Percentiles rank a stretch among this genome's conserved stretches.
Conservation (phyloP, 129 eudicot genomes). For the Escallonia rubra region DNA sequence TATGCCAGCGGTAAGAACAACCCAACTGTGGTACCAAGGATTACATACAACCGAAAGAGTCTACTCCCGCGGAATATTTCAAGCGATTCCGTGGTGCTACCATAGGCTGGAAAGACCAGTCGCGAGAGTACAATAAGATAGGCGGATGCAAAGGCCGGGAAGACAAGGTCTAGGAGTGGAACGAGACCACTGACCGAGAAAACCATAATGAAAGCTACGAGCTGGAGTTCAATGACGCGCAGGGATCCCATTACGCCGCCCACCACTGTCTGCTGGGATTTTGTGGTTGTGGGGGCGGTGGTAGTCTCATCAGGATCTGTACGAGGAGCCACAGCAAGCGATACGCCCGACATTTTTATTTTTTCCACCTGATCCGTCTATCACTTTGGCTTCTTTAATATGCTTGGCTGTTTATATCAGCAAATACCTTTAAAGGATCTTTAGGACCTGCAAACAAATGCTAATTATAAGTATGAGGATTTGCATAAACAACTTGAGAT, state of each 20-base stretch:
- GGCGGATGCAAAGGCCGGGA: slow-evolving; percentile 65
- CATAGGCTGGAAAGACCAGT: slow-evolving; percentile 55
- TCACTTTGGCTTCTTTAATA: not conserved
- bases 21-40: slow-evolving; percentile 65
- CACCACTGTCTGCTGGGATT: not conserved
- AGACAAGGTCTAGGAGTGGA: slow-evolving; percentile 69
- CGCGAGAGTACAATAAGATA: slow-evolving; percentile 60
- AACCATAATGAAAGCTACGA: slow-evolving; percentile 88
- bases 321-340: slow-evolving; percentile 26
- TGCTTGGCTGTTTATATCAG: too few species aligned
- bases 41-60: slow-evolving; percentile 39
- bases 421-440: too few species aligned
- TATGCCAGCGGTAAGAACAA: slow-evolving; percentile 81
- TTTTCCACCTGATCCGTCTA: not conserved
- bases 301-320: slow-evolving; percentile 9
- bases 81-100: slow-evolving; percentile 6
- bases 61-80: slow-evolving; percentile 50
- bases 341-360: slow-evolving; percentile 30
- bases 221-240: slow-evolving; percentile 40
- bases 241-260: slow-evolving; percentile 26
- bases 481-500: too few species aligned
- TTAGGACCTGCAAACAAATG: too few species aligned
- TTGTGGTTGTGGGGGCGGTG: not conserved
- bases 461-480: too few species aligned
- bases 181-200: slow-evolving; percentile 86